Base-by-base conservation (phyloP, 1,139 yeast species). In the Candida glucosophila region DNA sequence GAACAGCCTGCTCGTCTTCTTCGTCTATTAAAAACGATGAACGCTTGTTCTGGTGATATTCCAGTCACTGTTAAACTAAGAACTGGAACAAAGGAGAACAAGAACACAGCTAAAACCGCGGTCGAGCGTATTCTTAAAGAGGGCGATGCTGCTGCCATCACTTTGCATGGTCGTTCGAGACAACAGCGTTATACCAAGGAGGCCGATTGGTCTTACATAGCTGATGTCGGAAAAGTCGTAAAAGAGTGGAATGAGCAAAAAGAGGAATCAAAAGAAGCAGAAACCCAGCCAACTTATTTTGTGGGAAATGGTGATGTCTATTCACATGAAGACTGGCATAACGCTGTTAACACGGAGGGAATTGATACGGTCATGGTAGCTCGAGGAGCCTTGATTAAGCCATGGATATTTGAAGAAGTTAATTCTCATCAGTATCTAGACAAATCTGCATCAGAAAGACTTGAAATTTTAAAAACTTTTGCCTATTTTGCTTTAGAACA, bases 391-490 rank as follows among this genome's bases (percentile, higher is more conserved):
- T 70, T 90, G 39, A 88, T 92, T 50, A 90, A 92, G 55, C 99
- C 99, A 24, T 90, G 99, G 99, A 83, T 90, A 25, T 90, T 90
- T 44, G 97, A 92, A 58, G 99, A 90, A 55, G 74, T 92, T 28
- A 92, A 88, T 30, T 67, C 92, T 6, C 75, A 76, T 43, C 97
- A 90, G 52, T 79, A 86, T 47, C 55, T 90, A 37, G 99, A 90
- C 53, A 92, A 90, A 55, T 65, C 85, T 3, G 77, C 95, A n/a
- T 62, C 77, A 19, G 96, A 90, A 54, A 73, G 99, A 52, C 67
- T 90, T 32, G 93, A 77, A 17, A 73, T 79, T 29, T 55, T 88
- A 41, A 63, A 64, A 35, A 67, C 66, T 28, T 90, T 77, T 47
- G 74, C 93, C 9, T 58, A 76, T 30, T 82, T 61, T 48, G 97